Evolutionary conservation across 2,329 filamentous ascomycete genomes (phyloP).

Genomic region (Sclerotinia nivalis): DNA sequence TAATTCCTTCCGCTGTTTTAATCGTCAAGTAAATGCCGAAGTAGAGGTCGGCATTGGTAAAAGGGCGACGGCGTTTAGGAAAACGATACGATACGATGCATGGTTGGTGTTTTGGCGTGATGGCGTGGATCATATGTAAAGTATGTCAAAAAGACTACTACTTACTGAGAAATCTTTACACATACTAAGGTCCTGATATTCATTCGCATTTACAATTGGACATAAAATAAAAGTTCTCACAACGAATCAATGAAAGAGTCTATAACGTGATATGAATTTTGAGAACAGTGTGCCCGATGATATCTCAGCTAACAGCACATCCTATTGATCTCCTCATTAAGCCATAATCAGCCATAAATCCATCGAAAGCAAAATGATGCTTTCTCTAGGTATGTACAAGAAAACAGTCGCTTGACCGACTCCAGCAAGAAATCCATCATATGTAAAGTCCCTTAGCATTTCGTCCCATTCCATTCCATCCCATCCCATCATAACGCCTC

Average conservation of each 20-base stretch:
- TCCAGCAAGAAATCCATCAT: not conserved
- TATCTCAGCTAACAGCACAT: not conserved
- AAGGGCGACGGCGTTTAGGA: not conserved
- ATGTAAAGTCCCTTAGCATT: not conserved
- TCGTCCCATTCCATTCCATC: not conserved
- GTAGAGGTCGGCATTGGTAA: not conserved
- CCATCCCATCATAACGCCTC: slow-evolving; percentile 9
- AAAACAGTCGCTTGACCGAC: too few relatives aligned
- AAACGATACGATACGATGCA: not conserved
- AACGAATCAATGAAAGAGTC: not conserved
- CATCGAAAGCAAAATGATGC: not conserved
- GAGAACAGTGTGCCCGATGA: not conserved
- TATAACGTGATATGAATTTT: not conserved
- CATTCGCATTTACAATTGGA: not conserved
- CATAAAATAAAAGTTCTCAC: not conserved
- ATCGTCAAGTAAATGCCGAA: slow-evolving; percentile 58
- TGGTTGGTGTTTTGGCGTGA: slow-evolving; percentile 11
- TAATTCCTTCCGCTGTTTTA: slow-evolving; percentile 88
- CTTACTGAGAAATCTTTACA: not conserved
- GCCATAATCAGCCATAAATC: not conserved
- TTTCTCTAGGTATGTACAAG: not conserved
- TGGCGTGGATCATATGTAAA: not conserved
- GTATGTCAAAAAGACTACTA: not conserved
- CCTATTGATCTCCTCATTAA: not conserved
- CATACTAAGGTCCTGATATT: not conserved